Evolutionary conservation across 1,139 yeast species (phyloP).

Genomic region (Pichia sp.): DNA sequence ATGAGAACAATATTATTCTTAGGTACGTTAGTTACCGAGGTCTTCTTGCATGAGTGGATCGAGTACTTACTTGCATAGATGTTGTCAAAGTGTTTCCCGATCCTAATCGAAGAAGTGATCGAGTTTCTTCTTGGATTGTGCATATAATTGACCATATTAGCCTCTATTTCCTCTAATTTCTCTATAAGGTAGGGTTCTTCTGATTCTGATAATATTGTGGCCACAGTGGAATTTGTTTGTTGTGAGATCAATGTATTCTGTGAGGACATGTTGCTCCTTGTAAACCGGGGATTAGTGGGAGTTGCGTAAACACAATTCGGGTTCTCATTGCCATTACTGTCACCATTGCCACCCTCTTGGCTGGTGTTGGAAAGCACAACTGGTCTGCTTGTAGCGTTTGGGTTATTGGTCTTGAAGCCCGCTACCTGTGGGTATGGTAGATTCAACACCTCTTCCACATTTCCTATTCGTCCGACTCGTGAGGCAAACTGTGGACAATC

Average conservation of each 20-base stretch:
- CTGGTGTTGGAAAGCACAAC: neutral
- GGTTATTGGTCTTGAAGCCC: neutral
- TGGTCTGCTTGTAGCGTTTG: neutral
- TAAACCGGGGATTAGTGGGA: neutral
- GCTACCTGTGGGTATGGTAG: neutral
- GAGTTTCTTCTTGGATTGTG: neutral
- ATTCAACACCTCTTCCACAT: neutral
- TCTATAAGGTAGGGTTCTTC: neutral
- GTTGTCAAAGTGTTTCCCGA: slow-evolving; percentile 1
- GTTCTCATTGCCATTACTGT: neutral
- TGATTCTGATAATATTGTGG: neutral
- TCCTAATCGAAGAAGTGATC: slow-evolving; percentile 1
- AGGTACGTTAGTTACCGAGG: slow-evolving; percentile 8
- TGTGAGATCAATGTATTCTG: slow-evolving; percentile 11
- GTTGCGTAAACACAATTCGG: neutral
- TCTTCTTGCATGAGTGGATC: slow-evolving; percentile 9
- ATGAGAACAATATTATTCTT: slow-evolving; percentile 23
- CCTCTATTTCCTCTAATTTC: neutral
- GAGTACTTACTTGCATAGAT: neutral
- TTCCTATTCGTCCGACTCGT: neutral
- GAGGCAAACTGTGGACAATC: neutral
- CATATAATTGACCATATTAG: neutral
- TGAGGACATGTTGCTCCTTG: slow-evolving; percentile 8
- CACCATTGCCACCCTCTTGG: neutral
- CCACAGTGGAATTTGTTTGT: slow-evolving; percentile 1